Percentiles rank a stretch among this genome's conserved stretches.
These are phyloP conservation scores for Fomitopsis palustris DNA, from an alignment of 1,284 basidiomycete genomes.

Conservation along the genomic window DNA sequence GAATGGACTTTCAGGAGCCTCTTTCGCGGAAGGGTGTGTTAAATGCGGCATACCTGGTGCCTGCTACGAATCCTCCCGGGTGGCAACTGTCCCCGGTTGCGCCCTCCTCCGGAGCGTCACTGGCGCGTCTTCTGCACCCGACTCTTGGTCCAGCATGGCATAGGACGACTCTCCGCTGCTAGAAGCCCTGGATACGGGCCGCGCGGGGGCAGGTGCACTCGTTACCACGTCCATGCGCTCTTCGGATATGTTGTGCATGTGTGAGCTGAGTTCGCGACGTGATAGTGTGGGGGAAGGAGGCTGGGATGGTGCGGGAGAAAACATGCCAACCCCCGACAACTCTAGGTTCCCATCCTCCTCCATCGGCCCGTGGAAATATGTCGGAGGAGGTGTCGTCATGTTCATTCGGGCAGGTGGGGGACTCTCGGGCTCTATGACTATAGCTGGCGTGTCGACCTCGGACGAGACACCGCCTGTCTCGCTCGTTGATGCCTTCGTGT, in stretches of 20 bases:
- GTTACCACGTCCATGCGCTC: constrained; percentile 9
- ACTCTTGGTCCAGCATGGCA: constrained; percentile 30
- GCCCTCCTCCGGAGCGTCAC: constrained; percentile 21
- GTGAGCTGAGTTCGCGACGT: constrained; percentile 23
- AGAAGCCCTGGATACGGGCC: constrained; percentile 17
- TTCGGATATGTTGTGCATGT: constrained; percentile 16
- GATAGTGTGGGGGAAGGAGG: constrained; percentile 61
- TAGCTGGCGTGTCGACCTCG: constrained; percentile 16
- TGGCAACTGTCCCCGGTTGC: neutral
- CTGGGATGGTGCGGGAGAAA: constrained; percentile 64
- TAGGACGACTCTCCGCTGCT: constrained; percentile 29
- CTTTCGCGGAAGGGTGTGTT: neutral
- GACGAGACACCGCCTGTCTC: constrained; percentile 22
- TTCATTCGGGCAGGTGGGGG: constrained; percentile 1
- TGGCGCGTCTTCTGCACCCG: constrained; percentile 28
- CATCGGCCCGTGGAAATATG: constrained; percentile 43
- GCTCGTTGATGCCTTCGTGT: constrained; percentile 64
- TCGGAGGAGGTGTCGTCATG: constrained; percentile 18
- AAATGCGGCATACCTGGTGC: neutral
- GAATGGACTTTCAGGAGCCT: neutral
- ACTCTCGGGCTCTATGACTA: constrained; percentile 17
- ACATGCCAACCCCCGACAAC: constrained; percentile 65
- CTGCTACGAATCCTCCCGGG: constrained; percentile 6
- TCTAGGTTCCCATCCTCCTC: constrained; percentile 47
- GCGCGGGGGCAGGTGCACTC: constrained; percentile 6